Conservation (phyloP, 2,329 filamentous ascomycete genomes). For the Aspergillus pseudoglaucus region DNA sequence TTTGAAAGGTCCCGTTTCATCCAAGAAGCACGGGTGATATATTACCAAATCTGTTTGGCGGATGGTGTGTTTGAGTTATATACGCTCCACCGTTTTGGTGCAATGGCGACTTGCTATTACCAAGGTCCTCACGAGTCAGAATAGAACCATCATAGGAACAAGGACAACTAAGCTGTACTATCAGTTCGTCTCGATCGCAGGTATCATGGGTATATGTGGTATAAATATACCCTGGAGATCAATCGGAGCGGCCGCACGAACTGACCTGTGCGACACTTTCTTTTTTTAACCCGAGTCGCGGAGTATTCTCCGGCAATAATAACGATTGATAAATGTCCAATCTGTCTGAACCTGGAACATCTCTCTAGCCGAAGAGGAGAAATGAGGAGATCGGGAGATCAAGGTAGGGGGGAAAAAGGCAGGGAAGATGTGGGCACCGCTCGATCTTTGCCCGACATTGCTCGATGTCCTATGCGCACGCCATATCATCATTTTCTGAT, state of each 20-base stretch:
- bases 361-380: not conserved
- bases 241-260: not conserved
- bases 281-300: not conserved
- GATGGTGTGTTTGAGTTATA: slow-evolving; percentile 30
- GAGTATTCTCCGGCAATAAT: not conserved
- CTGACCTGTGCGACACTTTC: not conserved
- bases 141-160: too few relatives aligned
- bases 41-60: slow-evolving; percentile 13
- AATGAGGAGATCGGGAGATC: not conserved
- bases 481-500: not conserved
- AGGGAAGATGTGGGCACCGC: not conserved
- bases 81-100: slow-evolving; percentile 19
- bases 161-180: too few relatives aligned
- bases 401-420: not conserved
- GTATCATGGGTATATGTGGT: not conserved
- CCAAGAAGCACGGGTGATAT: slow-evolving; percentile 6
- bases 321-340: not conserved
- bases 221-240: slow-evolving; percentile 1
- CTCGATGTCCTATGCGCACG: not conserved
- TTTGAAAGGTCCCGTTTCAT: not conserved
- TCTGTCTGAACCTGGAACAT: not conserved
- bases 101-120: slow-evolving; percentile 8
- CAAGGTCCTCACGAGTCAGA: too few relatives aligned
- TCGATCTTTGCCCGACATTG: not conserved
- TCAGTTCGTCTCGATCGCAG: not conserved